Conservation (phyloP, 768 basidiomycete species). For the Mrakia blollopis region DNA sequence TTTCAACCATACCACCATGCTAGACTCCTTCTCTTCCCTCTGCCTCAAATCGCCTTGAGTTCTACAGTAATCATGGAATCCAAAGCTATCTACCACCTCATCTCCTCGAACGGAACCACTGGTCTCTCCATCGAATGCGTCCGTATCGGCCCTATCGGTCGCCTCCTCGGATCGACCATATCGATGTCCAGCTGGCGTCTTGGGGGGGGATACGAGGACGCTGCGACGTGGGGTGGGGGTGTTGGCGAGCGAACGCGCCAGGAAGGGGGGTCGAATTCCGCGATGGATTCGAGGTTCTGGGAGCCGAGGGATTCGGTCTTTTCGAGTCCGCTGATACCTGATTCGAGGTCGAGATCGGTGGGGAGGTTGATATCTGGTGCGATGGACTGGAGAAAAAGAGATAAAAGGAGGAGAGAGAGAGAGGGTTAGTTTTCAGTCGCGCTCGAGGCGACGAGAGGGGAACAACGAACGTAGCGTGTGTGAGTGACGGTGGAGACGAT, state of each 20-base stretch:
- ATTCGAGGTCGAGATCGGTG: neutral
- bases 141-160: neutral
- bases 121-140: neutral
- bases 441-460: too few relatives aligned
- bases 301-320: neutral
- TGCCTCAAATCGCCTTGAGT: too few relatives aligned
- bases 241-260: neutral
- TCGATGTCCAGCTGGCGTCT: neutral
- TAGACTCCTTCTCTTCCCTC: too few relatives aligned
- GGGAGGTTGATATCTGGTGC: neutral
- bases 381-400: neutral
- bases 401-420: neutral
- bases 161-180: neutral
- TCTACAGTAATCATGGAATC: too few relatives aligned
- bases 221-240: too few relatives aligned
- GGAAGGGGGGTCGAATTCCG: neutral
- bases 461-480: neutral
- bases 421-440: too few relatives aligned
- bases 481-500: slow-evolving; percentile 10
- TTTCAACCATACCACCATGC: too few relatives aligned
- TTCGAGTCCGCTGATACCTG: too few relatives aligned
- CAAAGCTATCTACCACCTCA: slow-evolving; percentile 10
- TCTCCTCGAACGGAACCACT: slow-evolving; percentile 4
- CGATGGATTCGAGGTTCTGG: neutral
- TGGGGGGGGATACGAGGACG: too few relatives aligned